Conservation (phyloP, 2,329 filamentous ascomycete genomes). For the Nannizzia gypsea region DNA sequence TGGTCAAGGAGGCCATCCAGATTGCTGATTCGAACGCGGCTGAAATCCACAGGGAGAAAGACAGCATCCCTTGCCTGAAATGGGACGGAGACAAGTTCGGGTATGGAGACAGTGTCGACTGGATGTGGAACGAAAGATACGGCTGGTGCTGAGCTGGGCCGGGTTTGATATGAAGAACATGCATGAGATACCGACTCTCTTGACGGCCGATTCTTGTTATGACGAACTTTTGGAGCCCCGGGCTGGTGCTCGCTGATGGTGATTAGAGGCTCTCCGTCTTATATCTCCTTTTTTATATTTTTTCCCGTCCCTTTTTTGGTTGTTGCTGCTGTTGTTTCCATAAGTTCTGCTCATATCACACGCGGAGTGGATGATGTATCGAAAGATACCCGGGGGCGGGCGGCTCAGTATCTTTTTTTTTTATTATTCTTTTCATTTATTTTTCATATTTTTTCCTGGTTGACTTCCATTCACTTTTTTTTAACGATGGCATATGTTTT, state of each 20-base stretch:
- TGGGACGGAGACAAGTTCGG: constrained; percentile 34
- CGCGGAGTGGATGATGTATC: background rate
- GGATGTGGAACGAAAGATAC: constrained; percentile 40
- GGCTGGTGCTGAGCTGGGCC: constrained; percentile 32
- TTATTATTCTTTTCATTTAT: background rate
- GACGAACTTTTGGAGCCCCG: too few species aligned
- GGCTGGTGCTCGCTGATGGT: background rate
- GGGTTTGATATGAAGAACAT: background rate
- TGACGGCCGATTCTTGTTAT: too few species aligned
- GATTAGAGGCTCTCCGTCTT: background rate
- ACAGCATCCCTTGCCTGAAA: constrained; percentile 36
- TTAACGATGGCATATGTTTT: background rate
- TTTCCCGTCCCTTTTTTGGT: background rate
- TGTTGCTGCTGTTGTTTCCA: background rate
- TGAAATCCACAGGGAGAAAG: constrained; percentile 35
- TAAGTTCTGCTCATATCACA: background rate
- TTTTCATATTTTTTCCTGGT: background rate
- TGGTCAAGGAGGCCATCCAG: constrained; percentile 36
- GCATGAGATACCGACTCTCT: too few species aligned
- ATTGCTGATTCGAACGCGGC: constrained; percentile 27
- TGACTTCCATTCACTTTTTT: background rate
- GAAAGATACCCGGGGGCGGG: background rate
- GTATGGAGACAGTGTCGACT: constrained; percentile 31
- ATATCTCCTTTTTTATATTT: background rate
- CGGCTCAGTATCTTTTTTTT: constrained; percentile 5